Base-by-base conservation (phyloP, 495 filamentous ascomycete genomes). In the Neurospora africana region DNA sequence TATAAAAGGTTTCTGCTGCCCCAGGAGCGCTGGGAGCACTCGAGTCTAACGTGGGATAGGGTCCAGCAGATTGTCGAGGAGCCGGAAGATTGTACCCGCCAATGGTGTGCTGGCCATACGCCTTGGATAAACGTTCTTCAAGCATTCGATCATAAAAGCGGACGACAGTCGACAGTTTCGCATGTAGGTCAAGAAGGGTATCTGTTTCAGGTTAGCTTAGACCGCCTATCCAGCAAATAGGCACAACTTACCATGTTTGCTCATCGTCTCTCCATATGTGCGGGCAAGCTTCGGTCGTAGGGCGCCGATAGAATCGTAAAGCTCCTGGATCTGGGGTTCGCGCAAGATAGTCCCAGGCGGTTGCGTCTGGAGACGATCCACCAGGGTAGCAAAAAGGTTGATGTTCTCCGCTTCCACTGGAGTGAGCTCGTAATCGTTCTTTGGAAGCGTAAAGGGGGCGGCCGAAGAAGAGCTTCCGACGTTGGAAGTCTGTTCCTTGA, bases 111-210 rank as follows among this genome's bases (percentile, higher is more conserved):
- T 97, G 93, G 74, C 89, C 91, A 80, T 98, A 98, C 3, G 95
- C 93, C 77, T 90, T 95, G 3, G 93, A 95, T 10, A 99, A 84
- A 17, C 95, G 90, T 70, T 98, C 96, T 80, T 99, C 95, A 3
- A 99, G 84, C 96, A 99, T 98, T 23, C 93, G 89, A 79, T 99
- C 96, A 78, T 99, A 99, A 76, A 98, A 99, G n/a, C 95, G 89
- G 27, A 99, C 96, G 65, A 98, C 96, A 1, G 95, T 97, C 3
- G 94, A 94, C 10, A 99, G 84, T 81, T 99, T 99, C 39, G 93
- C 89, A 81, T 99, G 96, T 5, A 99, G 83, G 77, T 99, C 95
- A 58, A 98, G 89, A 11, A 99, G 86, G 2, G 95, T 94, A 78
- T 99, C 84, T 86, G 68, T 23, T 3, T 2, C 11, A 30, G 4